phyloP scores from a whole-genome alignment of 768 basidiomycete genomes.

The Rhodotorula sphaerocarpa region DNA sequence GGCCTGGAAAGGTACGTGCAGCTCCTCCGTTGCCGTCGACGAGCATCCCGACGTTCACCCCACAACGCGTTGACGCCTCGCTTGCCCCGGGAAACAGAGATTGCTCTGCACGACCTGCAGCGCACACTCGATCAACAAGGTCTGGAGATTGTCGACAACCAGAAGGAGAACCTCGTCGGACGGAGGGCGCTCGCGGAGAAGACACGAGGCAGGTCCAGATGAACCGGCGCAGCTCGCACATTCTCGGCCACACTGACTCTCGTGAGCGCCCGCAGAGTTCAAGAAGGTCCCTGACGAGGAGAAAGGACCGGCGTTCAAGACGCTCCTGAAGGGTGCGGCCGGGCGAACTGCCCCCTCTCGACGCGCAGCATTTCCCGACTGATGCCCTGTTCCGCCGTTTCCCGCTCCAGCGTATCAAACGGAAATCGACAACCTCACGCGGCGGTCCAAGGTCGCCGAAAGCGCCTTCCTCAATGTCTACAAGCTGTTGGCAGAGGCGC shows the following conservation, averaged over 20 bases:
- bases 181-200: constrained; percentile 89
- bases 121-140: constrained; percentile 83
- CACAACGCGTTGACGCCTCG: neutral
- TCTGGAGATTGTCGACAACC: constrained; percentile 92
- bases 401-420: constrained; percentile 69
- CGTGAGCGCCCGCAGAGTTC: constrained; percentile 58
- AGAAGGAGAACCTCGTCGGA: constrained; percentile 91
- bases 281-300: constrained; percentile 87
- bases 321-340: constrained; percentile 67
- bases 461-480: constrained; percentile 94
- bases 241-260: neutral
- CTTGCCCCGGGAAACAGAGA: constrained; percentile 49
- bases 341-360: too few relatives aligned
- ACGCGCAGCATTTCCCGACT: too few relatives aligned
- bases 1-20: constrained; percentile 26
- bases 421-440: constrained; percentile 91
- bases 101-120: constrained; percentile 81
- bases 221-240: neutral
- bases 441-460: constrained; percentile 83
- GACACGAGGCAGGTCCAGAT: constrained; percentile 64
- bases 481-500: constrained; percentile 91
- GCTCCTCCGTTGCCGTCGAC: neutral
- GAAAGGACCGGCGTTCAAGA: constrained; percentile 79
- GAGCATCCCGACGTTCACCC: neutral
- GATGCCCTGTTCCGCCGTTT: too few relatives aligned